A percentile compares a stretch with the other conserved stretches of the same genome.
These are phyloP conservation scores for Pyrenophora seminiperda DNA, from an alignment of 2,329 filamentous ascomycete genomes.

Conservation along the genomic window DNA sequence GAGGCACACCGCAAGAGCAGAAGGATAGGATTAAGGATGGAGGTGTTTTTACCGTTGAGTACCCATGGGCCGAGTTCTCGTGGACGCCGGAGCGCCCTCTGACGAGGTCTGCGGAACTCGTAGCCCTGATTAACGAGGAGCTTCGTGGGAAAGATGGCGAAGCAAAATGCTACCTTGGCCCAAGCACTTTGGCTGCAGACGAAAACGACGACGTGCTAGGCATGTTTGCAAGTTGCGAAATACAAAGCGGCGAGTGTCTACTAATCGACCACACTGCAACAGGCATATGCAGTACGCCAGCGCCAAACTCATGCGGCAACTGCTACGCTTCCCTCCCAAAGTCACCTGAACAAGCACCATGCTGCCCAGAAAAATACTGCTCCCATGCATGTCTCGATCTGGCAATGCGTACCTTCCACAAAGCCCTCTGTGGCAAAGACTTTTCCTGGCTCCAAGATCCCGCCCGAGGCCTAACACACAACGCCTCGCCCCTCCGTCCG, in stretches of 20 bases:
- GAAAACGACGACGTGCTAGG: slow-evolving; percentile 14
- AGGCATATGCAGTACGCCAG: slow-evolving; percentile 22
- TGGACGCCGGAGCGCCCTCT: slow-evolving; percentile 17
- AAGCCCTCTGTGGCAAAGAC: slow-evolving; percentile 35
- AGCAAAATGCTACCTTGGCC: slow-evolving; percentile 1
- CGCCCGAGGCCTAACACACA: slow-evolving; percentile 18
- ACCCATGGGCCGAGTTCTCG: slow-evolving; percentile 22
- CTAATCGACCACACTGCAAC: slow-evolving; percentile 17
- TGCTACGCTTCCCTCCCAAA: slow-evolving; percentile 29
- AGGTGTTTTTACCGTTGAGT: slow-evolving; percentile 19
- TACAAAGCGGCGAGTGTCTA: slow-evolving; percentile 21
- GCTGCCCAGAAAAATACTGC: slow-evolving; percentile 30
- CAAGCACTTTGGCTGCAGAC: slow-evolving; percentile 8
- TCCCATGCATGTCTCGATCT: slow-evolving; percentile 28
- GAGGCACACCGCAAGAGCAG: slow-evolving; percentile 13
- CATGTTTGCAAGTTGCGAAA: slow-evolving; percentile 11
- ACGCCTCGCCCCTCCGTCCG: slow-evolving; percentile 28
- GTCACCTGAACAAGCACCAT: slow-evolving; percentile 23
- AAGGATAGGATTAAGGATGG: slow-evolving; percentile 21
- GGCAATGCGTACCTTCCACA: slow-evolving; percentile 34
- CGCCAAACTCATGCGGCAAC: slow-evolving; percentile 19
- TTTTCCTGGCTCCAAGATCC: slow-evolving; percentile 30
- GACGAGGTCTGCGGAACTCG: slow-evolving; percentile 4
- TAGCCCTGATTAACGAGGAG: slow-evolving; percentile 9
- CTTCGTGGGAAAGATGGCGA: neutral